These are phyloP conservation scores for Termitomyces sp. DNA, from an alignment of 768 basidiomycete genomes.

Conservation along the genomic window DNA sequence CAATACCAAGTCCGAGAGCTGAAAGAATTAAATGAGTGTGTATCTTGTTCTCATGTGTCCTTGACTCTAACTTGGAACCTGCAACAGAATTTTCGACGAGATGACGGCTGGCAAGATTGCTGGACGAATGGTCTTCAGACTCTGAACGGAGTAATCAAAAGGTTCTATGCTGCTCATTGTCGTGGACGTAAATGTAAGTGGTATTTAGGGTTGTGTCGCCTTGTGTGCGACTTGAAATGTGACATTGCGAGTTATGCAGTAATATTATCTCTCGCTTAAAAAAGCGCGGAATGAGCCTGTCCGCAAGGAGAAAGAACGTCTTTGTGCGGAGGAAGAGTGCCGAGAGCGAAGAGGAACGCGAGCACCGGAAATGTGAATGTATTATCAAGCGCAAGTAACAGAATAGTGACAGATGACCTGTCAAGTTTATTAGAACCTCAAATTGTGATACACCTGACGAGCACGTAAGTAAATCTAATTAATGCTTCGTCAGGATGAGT, in stretches of 20 bases:
- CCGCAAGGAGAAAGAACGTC: no score
- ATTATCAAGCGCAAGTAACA: no score
- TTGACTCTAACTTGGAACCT: neutral
- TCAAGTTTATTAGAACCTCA: no score
- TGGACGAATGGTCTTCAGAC: conserved; percentile 25
- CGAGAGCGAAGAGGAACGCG: no score
- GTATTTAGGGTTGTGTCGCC: neutral
- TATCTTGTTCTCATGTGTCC: conserved; percentile 5
- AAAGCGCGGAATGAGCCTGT: no score
- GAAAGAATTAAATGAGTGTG: conserved; percentile 46
- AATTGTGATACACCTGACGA: no score
- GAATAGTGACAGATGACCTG: no score
- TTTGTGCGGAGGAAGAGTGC: no score
- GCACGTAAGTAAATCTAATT: no score
- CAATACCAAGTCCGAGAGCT: conserved; percentile 42
- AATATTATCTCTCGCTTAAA: no score
- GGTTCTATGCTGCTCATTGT: neutral
- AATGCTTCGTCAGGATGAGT: no score
- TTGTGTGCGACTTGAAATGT: conserved; percentile 6
- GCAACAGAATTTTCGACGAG: conserved; percentile 21
- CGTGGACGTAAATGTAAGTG: neutral
- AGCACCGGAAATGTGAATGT: no score
- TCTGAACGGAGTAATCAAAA: neutral
- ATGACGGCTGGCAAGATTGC: conserved; percentile 25
- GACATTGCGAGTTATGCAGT: conserved; percentile 9